Percentiles rank a stretch among this genome's conserved stretches.
Conservation (phyloP, 148 eudicot species). For the Talinum fruticosum region DNA sequence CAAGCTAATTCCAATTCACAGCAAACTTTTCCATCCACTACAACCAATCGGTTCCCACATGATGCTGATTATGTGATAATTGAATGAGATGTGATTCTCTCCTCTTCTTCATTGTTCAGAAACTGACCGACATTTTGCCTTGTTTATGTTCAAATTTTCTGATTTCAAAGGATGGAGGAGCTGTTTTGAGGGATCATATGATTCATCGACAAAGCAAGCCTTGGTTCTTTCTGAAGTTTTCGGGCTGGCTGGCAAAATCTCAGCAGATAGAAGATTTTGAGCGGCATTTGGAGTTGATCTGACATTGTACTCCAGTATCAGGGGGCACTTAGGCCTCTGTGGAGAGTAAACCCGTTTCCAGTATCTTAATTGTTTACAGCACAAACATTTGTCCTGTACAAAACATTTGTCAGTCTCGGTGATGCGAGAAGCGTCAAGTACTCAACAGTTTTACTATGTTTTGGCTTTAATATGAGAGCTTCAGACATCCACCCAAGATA, state of each 20-base stretch:
- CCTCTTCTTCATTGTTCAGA: not conserved
- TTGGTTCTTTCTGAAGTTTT: not conserved
- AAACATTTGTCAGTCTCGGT: no score
- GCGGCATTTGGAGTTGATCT: not conserved
- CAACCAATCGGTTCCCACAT: slow-evolving; percentile 35
- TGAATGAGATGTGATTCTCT: slow-evolving; percentile 20
- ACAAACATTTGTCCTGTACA: no score
- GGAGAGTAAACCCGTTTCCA: no score
- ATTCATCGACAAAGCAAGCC: not conserved
- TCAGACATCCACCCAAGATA: no score
- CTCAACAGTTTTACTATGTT: no score
- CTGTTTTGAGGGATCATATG: not conserved
- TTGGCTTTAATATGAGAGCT: no score
- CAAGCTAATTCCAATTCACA: slow-evolving; percentile 40
- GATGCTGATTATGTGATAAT: slow-evolving; percentile 69
- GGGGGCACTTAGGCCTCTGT: not conserved
- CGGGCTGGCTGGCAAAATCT: no score
- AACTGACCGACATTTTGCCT: not conserved
- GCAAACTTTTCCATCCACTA: slow-evolving; percentile 44
- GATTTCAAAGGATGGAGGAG: not conserved
- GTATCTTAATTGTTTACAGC: no score
- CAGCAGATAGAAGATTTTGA: no score
- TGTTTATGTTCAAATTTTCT: not conserved
- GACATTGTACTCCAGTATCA: not conserved
- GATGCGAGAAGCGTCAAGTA: no score